phyloP scores from a whole-genome alignment of 495 filamentous ascomycete genomes.

The Oidiodendron maius region DNA sequence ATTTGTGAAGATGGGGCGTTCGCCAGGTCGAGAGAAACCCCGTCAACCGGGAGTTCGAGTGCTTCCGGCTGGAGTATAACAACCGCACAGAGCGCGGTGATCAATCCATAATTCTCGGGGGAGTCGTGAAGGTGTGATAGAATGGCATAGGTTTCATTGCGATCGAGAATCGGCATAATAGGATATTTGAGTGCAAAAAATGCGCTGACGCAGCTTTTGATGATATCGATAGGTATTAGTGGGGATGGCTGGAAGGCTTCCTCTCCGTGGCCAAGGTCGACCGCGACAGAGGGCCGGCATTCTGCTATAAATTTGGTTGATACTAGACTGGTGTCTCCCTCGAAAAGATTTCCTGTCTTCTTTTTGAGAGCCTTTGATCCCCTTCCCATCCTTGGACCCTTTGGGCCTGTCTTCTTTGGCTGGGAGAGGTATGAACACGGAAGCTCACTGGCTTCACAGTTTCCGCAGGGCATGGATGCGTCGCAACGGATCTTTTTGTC shows the following conservation, averaged over 20 bases:
- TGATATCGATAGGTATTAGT: conserved; percentile 3
- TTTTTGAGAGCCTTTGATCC: not conserved
- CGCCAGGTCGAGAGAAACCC: not conserved
- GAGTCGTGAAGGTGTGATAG: not conserved
- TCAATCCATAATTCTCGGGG: conserved; percentile 9
- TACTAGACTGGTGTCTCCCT: no score
- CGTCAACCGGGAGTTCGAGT: not conserved
- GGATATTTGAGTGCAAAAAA: conserved; percentile 18
- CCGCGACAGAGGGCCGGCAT: no score
- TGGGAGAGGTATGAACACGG: conserved; percentile 8
- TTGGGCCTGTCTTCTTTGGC: conserved; percentile 16
- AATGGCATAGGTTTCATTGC: not conserved
- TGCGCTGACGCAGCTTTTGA: conserved; percentile 10
- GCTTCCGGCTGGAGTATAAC: conserved; percentile 7
- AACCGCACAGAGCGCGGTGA: conserved; percentile 9
- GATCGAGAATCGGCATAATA: conserved; percentile 14
- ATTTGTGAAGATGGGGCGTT: conserved; percentile 3
- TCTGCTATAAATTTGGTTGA: no score
- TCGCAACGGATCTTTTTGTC: conserved; percentile 19
- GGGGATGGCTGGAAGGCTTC: conserved; percentile 11
- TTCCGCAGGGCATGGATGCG: conserved; percentile 8
- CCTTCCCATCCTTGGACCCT: not conserved
- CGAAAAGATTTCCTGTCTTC: not conserved
- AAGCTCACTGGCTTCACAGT: conserved; percentile 7
- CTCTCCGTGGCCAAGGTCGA: not conserved